phyloP scores from a whole-genome alignment of 73 alveolate species.

The Tetrahymena borealis region DNA sequence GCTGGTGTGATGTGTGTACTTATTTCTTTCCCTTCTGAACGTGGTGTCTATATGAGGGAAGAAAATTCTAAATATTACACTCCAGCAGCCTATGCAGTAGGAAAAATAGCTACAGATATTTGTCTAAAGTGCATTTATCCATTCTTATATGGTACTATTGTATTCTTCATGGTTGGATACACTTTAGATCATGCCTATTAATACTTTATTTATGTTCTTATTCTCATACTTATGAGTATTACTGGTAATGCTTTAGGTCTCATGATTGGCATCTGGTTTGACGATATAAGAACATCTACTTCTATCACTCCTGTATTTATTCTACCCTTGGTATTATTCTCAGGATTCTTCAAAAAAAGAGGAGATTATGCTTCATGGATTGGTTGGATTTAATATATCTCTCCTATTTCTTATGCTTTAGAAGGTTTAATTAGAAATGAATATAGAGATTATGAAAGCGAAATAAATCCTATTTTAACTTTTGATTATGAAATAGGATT shows the following conservation, averaged over 20 bases:
- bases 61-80: conserved; percentile 32
- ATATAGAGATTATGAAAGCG: background rate
- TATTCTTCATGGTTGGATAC: conserved; percentile 35
- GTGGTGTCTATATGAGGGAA: conserved; percentile 42
- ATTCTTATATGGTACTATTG: conserved; percentile 5
- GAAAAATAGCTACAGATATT: conserved; percentile 15
- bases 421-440: conserved; percentile 61
- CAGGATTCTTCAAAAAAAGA: conserved; percentile 54
- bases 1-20: conserved; percentile 10
- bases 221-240: conserved; percentile 2
- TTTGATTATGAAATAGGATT: background rate
- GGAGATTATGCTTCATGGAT: conserved; percentile 47
- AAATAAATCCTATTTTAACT: background rate
- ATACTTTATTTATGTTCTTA: conserved; percentile 5
- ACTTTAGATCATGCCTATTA: conserved; percentile 1
- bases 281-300: conserved; percentile 48
- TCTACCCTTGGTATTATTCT: conserved; percentile 58
- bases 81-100: conserved; percentile 11
- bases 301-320: conserved; percentile 35
- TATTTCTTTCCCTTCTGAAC: conserved; percentile 17
- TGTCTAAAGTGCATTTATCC: conserved; percentile 9
- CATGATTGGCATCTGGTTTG: conserved; percentile 47
- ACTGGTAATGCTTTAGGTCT: conserved; percentile 43
- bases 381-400: conserved; percentile 58
- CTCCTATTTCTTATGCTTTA: conserved; percentile 59